Percentiles rank a stretch among this genome's conserved stretches.
Evolutionary conservation across 805 yeast genomes (phyloP).

Genomic region (Schizosaccharomyces osmophilus): DNA sequence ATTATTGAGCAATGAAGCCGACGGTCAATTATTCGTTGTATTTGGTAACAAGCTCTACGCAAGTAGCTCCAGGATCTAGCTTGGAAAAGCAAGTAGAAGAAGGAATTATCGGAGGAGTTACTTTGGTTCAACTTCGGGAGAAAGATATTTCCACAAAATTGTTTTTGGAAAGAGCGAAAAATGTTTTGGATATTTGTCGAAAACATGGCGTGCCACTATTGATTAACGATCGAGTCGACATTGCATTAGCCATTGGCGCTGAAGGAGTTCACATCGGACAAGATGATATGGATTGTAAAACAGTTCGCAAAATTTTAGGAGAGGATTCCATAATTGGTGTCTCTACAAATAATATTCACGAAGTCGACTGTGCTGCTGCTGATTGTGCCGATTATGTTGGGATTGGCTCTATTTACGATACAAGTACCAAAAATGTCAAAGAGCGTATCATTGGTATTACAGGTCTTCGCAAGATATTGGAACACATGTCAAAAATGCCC

Average conservation of each 20-base stretch:
- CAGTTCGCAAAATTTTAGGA: constrained; percentile 43
- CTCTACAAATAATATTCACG: constrained; percentile 36
- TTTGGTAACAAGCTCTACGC: constrained; percentile 54
- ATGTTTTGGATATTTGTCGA: constrained; percentile 37
- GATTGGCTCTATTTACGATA: constrained; percentile 53
- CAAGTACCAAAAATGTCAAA: constrained; percentile 41
- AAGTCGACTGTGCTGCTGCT: constrained; percentile 26
- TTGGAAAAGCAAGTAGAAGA: constrained; percentile 34
- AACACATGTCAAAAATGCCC: constrained; percentile 12
- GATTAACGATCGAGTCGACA: constrained; percentile 69
- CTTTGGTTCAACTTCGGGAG: constrained; percentile 65
- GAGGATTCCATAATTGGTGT: constrained; percentile 58
- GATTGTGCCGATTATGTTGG: constrained; percentile 57
- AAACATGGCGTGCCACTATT: constrained; percentile 44
- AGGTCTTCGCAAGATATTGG: constrained; percentile 17
- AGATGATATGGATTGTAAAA: constrained; percentile 38
- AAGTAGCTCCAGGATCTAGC: constrained; percentile 36
- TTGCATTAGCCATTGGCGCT: constrained; percentile 70
- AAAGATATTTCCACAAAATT: constrained; percentile 42
- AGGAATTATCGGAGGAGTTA: constrained; percentile 49
- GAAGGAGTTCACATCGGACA: constrained; percentile 90
- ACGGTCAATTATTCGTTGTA: constrained; percentile 36
- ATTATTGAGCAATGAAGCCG: not conserved
- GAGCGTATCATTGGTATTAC: constrained; percentile 43
- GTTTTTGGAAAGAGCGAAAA: constrained; percentile 36